A percentile compares a stretch with the other conserved stretches of the same genome.
phyloP scores from a whole-genome alignment of 495 filamentous ascomycete genomes.

The Xylaria longipes region DNA sequence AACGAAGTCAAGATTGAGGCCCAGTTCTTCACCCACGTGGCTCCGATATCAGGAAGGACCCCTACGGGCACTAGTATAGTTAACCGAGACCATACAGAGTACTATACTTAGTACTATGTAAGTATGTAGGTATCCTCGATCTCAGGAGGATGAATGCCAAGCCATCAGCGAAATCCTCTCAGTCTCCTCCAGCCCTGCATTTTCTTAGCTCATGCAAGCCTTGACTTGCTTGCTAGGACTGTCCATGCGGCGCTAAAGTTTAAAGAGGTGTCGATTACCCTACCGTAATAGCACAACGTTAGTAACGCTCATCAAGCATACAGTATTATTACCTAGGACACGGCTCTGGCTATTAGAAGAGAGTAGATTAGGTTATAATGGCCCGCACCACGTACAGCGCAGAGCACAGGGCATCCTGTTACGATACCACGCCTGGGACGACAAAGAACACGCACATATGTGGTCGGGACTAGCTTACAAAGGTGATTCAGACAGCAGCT shows the following conservation, averaged over 20 bases:
- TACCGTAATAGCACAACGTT: background rate
- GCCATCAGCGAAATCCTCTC: background rate
- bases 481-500: background rate
- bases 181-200: background rate
- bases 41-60: background rate
- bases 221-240: background rate
- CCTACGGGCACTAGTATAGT: background rate
- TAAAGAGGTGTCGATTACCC: background rate
- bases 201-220: background rate
- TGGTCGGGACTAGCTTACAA: background rate
- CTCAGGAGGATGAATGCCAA: background rate
- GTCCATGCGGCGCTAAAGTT: background rate
- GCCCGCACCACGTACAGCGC: no score
- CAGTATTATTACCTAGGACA: background rate
- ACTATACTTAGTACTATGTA: no score
- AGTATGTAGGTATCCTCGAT: background rate
- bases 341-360: no score
- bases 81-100: background rate
- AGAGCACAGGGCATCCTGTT: no score
- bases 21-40: constrained; percentile 13
- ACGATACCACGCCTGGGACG: no score
- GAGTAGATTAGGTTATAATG: no score
- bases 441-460: no score
- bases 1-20: background rate
- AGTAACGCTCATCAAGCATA: no score